Percentiles rank a stretch among this genome's conserved stretches.
Evolutionary conservation across 768 basidiomycete genomes (phyloP).

Genomic region (Cystobasidiopsis lactophilus): DNA sequence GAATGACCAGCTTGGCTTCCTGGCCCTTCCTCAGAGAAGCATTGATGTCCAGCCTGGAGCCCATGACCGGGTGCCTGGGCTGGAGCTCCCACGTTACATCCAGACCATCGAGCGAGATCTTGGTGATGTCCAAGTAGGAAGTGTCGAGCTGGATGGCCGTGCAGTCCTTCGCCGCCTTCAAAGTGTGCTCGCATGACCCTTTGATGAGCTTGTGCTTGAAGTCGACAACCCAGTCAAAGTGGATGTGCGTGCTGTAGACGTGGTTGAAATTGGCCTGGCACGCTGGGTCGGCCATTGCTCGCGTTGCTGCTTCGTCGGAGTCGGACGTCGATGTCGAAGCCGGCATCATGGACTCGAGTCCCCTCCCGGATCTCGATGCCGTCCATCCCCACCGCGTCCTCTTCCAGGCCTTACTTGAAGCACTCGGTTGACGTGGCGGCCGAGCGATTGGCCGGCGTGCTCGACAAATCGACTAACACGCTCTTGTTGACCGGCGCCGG

Average conservation of each 20-base stretch:
- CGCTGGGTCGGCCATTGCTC: conserved; percentile 22
- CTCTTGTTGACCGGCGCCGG: conserved; percentile 27
- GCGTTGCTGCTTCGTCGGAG: too few species aligned
- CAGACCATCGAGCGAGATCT: conserved; percentile 35
- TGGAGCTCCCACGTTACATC: conserved; percentile 34
- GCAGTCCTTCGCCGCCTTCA: conserved; percentile 35
- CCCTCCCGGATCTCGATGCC: conserved; percentile 11
- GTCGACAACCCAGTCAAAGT: conserved; percentile 59
- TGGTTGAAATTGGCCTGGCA: conserved; percentile 60
- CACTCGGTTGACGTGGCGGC: conserved; percentile 5
- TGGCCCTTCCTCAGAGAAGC: conserved; percentile 28
- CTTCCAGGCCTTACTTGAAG: background rate
- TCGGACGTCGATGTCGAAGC: too few species aligned
- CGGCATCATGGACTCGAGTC: too few species aligned
- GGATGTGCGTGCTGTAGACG: conserved; percentile 42
- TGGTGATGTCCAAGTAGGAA: conserved; percentile 38
- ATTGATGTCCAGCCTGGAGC: conserved; percentile 44
- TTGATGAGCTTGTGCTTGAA: conserved; percentile 39
- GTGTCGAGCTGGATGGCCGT: conserved; percentile 50
- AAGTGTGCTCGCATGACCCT: conserved; percentile 43
- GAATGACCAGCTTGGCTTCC: conserved; percentile 31
- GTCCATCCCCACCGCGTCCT: conserved; percentile 3
- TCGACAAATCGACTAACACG: conserved; percentile 24
- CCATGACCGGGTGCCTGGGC: conserved; percentile 46
- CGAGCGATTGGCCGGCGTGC: conserved; percentile 16